phyloP scores from a whole-genome alignment of 768 basidiomycete genomes.

The Kwoniella sp. region DNA sequence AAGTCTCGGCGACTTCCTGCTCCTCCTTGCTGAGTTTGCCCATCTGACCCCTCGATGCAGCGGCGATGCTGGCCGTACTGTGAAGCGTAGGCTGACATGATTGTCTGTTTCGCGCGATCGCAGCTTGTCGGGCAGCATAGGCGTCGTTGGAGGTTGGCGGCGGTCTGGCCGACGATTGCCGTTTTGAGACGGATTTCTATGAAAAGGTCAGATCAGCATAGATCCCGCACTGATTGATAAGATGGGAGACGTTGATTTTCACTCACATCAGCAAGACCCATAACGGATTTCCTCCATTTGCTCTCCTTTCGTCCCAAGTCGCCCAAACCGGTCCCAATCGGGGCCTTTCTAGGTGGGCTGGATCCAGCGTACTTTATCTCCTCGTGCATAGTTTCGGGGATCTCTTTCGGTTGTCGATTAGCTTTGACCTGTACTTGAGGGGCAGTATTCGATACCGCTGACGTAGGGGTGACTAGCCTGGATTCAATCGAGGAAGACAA shows the following conservation, averaged over 20 bases:
- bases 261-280: conserved; percentile 42
- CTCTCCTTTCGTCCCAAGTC: conserved; percentile 27
- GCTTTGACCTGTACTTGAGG: conserved; percentile 8
- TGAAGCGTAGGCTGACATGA: conserved; percentile 45
- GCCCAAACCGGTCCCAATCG: conserved; percentile 10
- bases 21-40: conserved; percentile 36
- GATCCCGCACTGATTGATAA: neutral
- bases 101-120: conserved; percentile 32
- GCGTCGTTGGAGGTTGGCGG: conserved; percentile 44
- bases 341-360: conserved; percentile 28
- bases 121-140: conserved; percentile 37
- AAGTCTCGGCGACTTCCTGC: conserved; percentile 45
- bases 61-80: conserved; percentile 31
- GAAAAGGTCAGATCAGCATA: neutral
- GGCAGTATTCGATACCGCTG: conserved; percentile 8
- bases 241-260: no score
- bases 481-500: conserved; percentile 13
- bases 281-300: conserved; percentile 40
- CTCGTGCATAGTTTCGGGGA: conserved; percentile 11
- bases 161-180: conserved; percentile 17
- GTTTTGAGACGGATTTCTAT: conserved; percentile 9
- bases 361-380: conserved; percentile 22
- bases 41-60: conserved; percentile 19
- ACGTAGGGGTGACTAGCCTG: conserved; percentile 19
- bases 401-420: neutral